A percentile compares a stretch with the other conserved stretches of the same genome.
phyloP scores from a whole-genome alignment of 208 protist genomes.

The Acanthamoeba castellanii region DNA sequence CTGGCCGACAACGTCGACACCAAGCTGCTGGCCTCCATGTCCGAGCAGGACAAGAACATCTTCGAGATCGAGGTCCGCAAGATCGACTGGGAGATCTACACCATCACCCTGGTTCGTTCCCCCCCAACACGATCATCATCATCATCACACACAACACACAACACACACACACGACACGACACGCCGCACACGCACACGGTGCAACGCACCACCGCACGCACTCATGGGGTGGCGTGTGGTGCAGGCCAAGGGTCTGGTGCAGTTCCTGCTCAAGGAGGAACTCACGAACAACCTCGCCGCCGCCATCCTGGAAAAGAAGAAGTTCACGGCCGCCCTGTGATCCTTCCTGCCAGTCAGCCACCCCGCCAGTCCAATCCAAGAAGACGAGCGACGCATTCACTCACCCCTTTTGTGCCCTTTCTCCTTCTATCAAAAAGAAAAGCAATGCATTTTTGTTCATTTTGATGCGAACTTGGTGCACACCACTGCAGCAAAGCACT shows the following conservation, averaged over 20 bases:
- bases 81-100: conserved; percentile 49
- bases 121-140: not conserved
- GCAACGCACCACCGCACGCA: too few relatives aligned
- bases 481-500: too few relatives aligned
- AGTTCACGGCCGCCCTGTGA: conserved; percentile 35
- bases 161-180: not conserved
- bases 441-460: too few relatives aligned
- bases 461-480: too few relatives aligned
- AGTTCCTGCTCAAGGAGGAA: conserved; percentile 36
- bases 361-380: too few relatives aligned
- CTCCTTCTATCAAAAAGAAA: too few relatives aligned
- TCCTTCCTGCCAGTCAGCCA: too few relatives aligned
- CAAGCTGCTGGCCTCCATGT: conserved; percentile 40
- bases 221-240: too few relatives aligned
- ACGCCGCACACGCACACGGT: not conserved
- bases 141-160: not conserved
- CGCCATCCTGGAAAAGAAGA: conserved; percentile 16
- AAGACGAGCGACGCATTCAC: too few relatives aligned
- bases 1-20: conserved; percentile 46
- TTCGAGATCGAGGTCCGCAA: conserved; percentile 61
- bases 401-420: too few relatives aligned
- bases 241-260: conserved; percentile 30
- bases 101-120: not conserved
- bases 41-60: conserved; percentile 12
- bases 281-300: conserved; percentile 39